phyloP scores from a whole-genome alignment of 2,329 filamentous ascomycete species.

The Bipolaris victoriae region DNA sequence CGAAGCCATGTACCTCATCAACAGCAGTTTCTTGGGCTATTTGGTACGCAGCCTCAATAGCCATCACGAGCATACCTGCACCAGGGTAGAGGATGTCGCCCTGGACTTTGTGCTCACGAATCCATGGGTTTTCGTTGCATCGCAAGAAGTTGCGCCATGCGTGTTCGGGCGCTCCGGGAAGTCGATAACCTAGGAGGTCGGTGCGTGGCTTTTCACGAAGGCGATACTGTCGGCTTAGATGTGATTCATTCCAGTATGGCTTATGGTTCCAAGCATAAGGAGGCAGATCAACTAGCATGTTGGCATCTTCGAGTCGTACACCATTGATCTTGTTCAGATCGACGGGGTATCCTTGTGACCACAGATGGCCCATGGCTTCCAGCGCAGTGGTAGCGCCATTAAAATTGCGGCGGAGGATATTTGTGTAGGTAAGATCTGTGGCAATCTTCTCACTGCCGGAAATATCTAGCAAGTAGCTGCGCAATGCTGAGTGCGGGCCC shows the following conservation, averaged over 20 bases:
- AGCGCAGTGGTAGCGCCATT: conserved; percentile 6
- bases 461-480: conserved; percentile 8
- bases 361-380: conserved; percentile 10
- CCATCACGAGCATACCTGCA: conserved; percentile 54
- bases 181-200: conserved; percentile 13
- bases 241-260: conserved; percentile 8
- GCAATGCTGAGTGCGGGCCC: conserved; percentile 14
- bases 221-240: conserved; percentile 8
- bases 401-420: conserved; percentile 3
- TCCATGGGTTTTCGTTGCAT: conserved; percentile 18
- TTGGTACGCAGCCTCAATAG: conserved; percentile 24
- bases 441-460: conserved; percentile 1
- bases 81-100: conserved; percentile 52
- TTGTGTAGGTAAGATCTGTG: conserved; percentile 1
- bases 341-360: conserved; percentile 8
- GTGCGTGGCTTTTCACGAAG: conserved; percentile 6
- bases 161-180: conserved; percentile 5
- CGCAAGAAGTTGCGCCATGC: conserved; percentile 19
- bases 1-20: conserved; percentile 7
- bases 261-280: conserved; percentile 15
- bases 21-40: conserved; percentile 1
- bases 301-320: not conserved
- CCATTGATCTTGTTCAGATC: conserved; percentile 6
- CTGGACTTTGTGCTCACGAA: conserved; percentile 20
- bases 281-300: conserved; percentile 6